Evolutionary conservation across 352 stramenopile species (phyloP), one percentile per base, ranked within the genome.

Genomic region (Halophytophthora polymorphica): DNA sequence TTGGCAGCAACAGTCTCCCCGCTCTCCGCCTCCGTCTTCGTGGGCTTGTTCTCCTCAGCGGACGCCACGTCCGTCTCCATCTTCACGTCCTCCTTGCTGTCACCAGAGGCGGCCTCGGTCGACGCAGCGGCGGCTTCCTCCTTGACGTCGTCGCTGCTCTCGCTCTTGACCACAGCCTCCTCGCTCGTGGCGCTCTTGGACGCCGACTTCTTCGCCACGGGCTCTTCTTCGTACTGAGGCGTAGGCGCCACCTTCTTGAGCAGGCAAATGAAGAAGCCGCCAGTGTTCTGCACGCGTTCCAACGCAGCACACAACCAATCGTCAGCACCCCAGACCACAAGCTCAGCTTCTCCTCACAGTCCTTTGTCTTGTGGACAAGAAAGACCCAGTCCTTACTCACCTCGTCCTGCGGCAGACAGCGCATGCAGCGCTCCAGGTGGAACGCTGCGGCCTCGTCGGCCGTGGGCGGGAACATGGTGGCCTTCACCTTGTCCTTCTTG

Each of bases 211-310:
- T 54, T 31, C 11, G 37, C 39, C 21, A 53, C 56, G 43, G 23
- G 0, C 36, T 56, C 52, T 21, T 62, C 58, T 39, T 71, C 59
- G 11, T 68, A 69, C 28, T 64, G 42, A 6, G 77, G 78, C 7
- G 83, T 93, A 19, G 69, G 62, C 21, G 66, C 69, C 22, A 87
- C 77, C 75, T 98, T 98, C 59, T 96, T 81, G 4, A 99, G 75
- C 28, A 99, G 69, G 36, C 90, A 96, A 35, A 99, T 94, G 71
- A 99, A 99, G 67, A 99, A 99, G 0, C 97, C 98, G 37, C 97
- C 97, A 7, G 96, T 98, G 70, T 99, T 90, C 69, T 92, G 35
- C 13, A 37, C n/a, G n/a, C n/a, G n/a, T n/a, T n/a, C n/a, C n/a
- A n/a, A n/a, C n/a, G n/a, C n/a, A n/a, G n/a, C n/a, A n/a, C n/a